Conservation (phyloP, 805 yeast genomes). For the Saccharomycopsis fibuligera region DNA sequence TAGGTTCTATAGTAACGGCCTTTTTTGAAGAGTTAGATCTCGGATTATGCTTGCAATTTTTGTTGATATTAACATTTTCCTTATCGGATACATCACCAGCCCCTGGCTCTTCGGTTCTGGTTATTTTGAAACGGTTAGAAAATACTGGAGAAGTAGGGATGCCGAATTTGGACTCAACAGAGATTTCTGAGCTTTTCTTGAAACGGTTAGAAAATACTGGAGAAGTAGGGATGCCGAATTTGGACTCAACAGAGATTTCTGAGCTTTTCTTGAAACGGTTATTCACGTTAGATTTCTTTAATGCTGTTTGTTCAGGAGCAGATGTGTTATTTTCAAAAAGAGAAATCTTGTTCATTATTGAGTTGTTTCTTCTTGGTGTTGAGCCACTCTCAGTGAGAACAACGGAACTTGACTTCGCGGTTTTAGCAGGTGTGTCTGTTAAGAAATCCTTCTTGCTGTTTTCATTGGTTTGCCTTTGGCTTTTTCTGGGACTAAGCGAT, state of each 20-base stretch:
- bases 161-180: background rate
- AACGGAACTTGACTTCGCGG: too few relatives aligned
- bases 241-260: background rate
- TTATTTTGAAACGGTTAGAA: background rate
- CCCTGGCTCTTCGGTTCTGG: background rate
- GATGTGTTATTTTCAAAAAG: constrained; percentile 10
- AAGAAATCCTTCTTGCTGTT: too few relatives aligned
- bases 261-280: background rate
- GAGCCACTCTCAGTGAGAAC: too few relatives aligned
- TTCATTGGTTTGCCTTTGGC: too few relatives aligned
- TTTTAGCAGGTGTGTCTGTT: too few relatives aligned
- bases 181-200: background rate
- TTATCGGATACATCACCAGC: background rate
- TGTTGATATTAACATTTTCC: too few relatives aligned
- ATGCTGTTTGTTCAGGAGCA: too few relatives aligned
- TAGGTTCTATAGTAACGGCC: too few relatives aligned
- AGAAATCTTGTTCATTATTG: constrained; percentile 3
- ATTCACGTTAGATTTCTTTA: background rate
- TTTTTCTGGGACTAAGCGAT: too few relatives aligned
- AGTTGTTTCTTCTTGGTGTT: constrained; percentile 2
- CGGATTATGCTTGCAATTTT: too few relatives aligned
- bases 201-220: background rate
- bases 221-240: background rate
- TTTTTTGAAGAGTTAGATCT: too few relatives aligned
- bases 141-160: background rate